Conservation (phyloP, 106 monocot genomes). For the Dioscorea dumetorum region DNA sequence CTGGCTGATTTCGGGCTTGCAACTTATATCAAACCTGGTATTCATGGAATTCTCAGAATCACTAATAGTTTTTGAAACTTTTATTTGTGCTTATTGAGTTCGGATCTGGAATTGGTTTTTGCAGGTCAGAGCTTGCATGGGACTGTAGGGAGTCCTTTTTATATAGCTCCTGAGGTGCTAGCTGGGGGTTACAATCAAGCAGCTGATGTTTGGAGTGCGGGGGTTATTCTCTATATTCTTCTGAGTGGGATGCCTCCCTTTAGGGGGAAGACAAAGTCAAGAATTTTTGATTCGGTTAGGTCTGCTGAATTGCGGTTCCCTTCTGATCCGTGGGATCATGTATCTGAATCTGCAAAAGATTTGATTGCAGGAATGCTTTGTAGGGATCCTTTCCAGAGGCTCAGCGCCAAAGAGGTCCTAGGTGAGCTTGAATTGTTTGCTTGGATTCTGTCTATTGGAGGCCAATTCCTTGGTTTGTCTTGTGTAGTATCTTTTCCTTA, state of each 20-base stretch:
- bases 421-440: slow-evolving; percentile 28
- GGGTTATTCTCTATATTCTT: slow-evolving; percentile 88
- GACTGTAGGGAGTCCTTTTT: slow-evolving; percentile 92
- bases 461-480: neutral
- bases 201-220: slow-evolving; percentile 93
- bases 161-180: slow-evolving; percentile 92
- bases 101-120: neutral
- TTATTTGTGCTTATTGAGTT: neutral
- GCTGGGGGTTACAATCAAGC: slow-evolving; percentile 86
- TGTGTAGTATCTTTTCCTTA: too few relatives aligned
- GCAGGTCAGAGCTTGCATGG: slow-evolving; percentile 72
- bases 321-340: slow-evolving; percentile 55
- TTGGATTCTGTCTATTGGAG: neutral
- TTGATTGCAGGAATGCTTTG: slow-evolving; percentile 68
- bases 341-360: slow-evolving; percentile 75
- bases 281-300: slow-evolving; percentile 77
- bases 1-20: slow-evolving; percentile 93
- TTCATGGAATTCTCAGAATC: neutral
- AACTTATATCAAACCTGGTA: slow-evolving; percentile 82
- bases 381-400: slow-evolving; percentile 54
- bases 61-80: neutral
- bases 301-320: slow-evolving; percentile 65
- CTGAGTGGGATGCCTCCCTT: slow-evolving; percentile 92
- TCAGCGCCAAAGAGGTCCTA: slow-evolving; percentile 62
- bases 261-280: slow-evolving; percentile 94